Percentiles rank a stretch among this genome's conserved stretches.
Evolutionary conservation across 164 flowering plant genomes (phyloP).

Genomic region (Protea cynaroides): DNA sequence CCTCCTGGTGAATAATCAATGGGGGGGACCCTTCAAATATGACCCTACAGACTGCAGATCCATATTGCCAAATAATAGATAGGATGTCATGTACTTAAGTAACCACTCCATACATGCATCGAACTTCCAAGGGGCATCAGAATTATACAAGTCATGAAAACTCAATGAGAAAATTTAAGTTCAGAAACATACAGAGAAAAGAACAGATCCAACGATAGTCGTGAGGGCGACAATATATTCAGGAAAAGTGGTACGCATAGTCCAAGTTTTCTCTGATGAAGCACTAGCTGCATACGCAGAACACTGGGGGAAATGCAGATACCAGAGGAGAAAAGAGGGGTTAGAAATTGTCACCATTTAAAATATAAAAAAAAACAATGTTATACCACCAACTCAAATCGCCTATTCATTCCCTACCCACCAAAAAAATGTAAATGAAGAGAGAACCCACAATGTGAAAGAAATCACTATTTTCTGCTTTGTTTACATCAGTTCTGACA

Average conservation of each 20-base stretch:
- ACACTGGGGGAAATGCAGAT: slow-evolving; percentile 32
- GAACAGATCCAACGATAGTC: slow-evolving; percentile 73
- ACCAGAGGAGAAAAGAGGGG: not conserved
- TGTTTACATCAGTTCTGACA: not conserved
- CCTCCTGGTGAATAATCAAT: too few species aligned
- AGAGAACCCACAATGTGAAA: not conserved
- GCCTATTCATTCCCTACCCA: not conserved
- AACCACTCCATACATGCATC: too few species aligned
- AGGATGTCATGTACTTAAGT: too few species aligned
- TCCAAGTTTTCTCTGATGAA: slow-evolving; percentile 70
- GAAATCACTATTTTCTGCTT: not conserved
- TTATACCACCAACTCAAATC: not conserved
- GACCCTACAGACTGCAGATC: not conserved
- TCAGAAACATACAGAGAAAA: slow-evolving; percentile 47
- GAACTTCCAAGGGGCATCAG: too few species aligned
- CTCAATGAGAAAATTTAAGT: not conserved
- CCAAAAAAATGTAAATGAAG: not conserved
- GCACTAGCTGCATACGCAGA: slow-evolving; percentile 52
- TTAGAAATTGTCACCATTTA: not conserved
- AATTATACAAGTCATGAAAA: too few species aligned
- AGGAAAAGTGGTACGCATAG: slow-evolving; percentile 71
- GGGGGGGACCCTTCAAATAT: not conserved
- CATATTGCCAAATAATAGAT: too few species aligned
- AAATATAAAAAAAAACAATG: not conserved
- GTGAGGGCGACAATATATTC: slow-evolving; percentile 87